Base-by-base conservation (phyloP, 768 basidiomycete genomes). In the Mycena galopus region DNA sequence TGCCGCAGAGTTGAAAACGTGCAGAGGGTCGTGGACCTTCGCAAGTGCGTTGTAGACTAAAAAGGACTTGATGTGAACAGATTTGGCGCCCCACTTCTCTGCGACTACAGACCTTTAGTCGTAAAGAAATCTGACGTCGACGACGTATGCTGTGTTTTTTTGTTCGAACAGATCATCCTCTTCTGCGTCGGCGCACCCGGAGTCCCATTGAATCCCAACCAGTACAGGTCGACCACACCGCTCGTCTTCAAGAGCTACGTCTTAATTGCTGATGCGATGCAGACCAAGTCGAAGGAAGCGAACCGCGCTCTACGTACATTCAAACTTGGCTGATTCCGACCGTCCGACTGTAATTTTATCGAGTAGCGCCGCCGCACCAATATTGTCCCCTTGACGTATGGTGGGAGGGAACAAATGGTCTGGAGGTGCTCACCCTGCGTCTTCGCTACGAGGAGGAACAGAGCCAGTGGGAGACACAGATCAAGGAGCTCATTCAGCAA, bases 101-200 rank as follows among this genome's bases (percentile, higher is more conserved):
- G 99, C 79, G 96, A 98, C 21, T 96, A 99, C 79, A 96, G 98
- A 79, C 89, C 95, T 65, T 97, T 98, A 81, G 90, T 92, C 63
- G 98, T 99, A 65, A 96, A 93, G 76, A 98, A 97, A 82, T 93
- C 92, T 58, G 96, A 96, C 65, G 93, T 96, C 77, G 96, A 97
- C 79, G 90, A 96, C 77, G 96, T 98, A 81, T 99, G 98, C 77
- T 95, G 97, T 75, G 97, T 98, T 65, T 99, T 98, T 87, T 86
- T 99, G 30, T 99, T 99, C 75, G 96, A 99, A 85, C 94, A 95
- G 83, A 99, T 98, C 81, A 94, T 99, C 74, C 88, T 99, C 25
- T 99, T 97, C 83, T 99, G 97, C 87, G 98, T 97, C 82, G 96
- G 98, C 79, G 92, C 93, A 11, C 30, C 47, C 44, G 30, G 55